Base-by-base conservation (phyloP, 441 rosid species). In the Pelargonium australe region DNA sequence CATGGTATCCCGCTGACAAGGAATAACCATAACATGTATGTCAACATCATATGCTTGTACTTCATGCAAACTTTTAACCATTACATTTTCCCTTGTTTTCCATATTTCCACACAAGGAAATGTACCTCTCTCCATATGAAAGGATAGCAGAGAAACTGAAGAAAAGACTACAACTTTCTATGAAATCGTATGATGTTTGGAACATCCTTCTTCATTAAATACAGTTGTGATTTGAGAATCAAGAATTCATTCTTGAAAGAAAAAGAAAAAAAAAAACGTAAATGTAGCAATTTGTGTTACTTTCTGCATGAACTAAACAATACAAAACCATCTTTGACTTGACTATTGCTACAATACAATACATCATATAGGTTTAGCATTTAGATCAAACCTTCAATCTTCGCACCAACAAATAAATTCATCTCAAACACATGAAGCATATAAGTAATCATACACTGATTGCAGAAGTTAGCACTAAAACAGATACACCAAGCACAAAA, bases 401-500 rank as follows among this genome's bases (percentile, higher is more conserved):
- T 13, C 4, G 55, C 55, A 47, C 13, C 25, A 23, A 23, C 25
- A 23, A 10, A 12, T 11, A 12, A 47, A 47, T 11, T 47, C 16
- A 14, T 51, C 58, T 13, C 53, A 47, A 12, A 47, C 58, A 14
- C 58, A 51, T n/a, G 17, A 51, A n/a, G n/a, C n/a, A 47, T 47
- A 47, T 0, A 53, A 53, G 17, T 6, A 53, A 53, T 11, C 7
- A 10, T 13, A 53, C n/a, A 17, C 19, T 53, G 3, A 53, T 11
- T 53, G 58, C 17, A 53, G 19, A 53, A 53, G n/a, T 7, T 4
- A 53, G 58, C 58, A n/a, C 4, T 9, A 53, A 53, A 53, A 53
- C 58, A 53, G 58, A 53, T 53, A 53, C n/a, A 53, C 58, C 58
- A n/a, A 14, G 58, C n/a, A 53, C n/a, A 53, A 53, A 53, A 14